Base-by-base conservation (phyloP, 768 basidiomycete species). In the Amanita phalloides region DNA sequence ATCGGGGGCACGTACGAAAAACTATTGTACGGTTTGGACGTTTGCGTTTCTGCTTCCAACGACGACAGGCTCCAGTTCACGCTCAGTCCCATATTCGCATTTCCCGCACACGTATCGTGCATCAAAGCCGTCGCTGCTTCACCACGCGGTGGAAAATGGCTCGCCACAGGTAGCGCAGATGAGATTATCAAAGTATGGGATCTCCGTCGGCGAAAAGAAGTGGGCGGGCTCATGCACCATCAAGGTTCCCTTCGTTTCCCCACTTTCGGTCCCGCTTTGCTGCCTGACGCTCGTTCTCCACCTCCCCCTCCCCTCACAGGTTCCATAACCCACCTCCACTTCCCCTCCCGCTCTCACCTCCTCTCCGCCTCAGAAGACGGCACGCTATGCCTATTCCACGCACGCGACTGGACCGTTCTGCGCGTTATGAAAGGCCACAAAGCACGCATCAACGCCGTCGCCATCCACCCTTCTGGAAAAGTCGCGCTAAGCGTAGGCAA, bases 141-240 rank as follows among this genome's bases (percentile, higher is more conserved):
- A 0, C 92, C 92, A 3, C 68, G 78, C 3, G 92, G 93, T 30
- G 92, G 92, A 1, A 97, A 96, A 69, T 97, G 93, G 92, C 75
- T 98, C 13, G 95, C 92, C 6, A 92, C 87, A 0, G 96, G 93
- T 6, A 91, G 90, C 56, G 79, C 88, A n/a, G 96, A 99, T 62
- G 96, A 98, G 65, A 88, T 94, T 45, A 71, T 98, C 59, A 97
- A 97, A 65, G 84, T 99, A 7, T 99, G 96, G 96, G 93, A 98
- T 70, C 66, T 99, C 54, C 76, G 84, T 49, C 72, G 93, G 61
- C 73, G 84, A 65, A 96, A 96, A 68, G 95, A 99, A 66, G 78
- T 99, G 48, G 96, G 96, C 30, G 90, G 87, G 42, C 69, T 99
- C 48, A 89, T 93, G 80, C 92, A 96, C 53, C 95, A 97, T 63